A percentile compares a stretch with the other conserved stretches of the same genome.
phyloP scores from a whole-genome alignment of 371 early-diverging fungal species.

The Umbelopsis sp. region DNA sequence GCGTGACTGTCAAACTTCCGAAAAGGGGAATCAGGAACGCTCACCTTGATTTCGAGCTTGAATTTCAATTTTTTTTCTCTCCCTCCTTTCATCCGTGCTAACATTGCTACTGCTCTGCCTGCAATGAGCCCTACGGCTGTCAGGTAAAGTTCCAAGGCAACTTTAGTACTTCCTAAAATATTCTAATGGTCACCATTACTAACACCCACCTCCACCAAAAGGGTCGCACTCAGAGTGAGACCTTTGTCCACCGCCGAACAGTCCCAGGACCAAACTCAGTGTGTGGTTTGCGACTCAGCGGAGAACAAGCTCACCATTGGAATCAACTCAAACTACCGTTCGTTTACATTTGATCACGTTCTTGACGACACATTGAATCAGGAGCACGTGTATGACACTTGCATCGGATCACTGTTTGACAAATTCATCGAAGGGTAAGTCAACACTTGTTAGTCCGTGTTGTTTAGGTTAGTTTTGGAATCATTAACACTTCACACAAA shows the following conservation, averaged over 20 bases:
- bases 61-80: not conserved
- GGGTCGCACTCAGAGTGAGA: slow-evolving; percentile 36
- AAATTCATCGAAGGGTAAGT: slow-evolving; percentile 80
- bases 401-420: slow-evolving; percentile 64
- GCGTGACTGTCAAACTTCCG: not conserved
- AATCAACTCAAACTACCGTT: slow-evolving; percentile 35
- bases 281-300: slow-evolving; percentile 43
- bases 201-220: slow-evolving; percentile 3
- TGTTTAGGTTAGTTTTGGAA: not conserved
- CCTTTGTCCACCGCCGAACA: slow-evolving; percentile 32
- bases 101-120: slow-evolving; percentile 13
- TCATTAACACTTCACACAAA: not conserved
- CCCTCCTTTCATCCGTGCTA: slow-evolving; percentile 3
- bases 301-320: slow-evolving; percentile 50
- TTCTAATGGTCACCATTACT: not conserved
- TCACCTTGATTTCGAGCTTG: no score
- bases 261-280: slow-evolving; percentile 16
- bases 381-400: slow-evolving; percentile 60
- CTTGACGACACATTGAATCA: slow-evolving; percentile 70
- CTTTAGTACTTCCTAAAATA: not conserved
- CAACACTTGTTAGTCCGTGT: not conserved
- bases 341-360: slow-evolving; percentile 79
- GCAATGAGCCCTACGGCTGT: slow-evolving; percentile 18
- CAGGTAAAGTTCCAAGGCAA: not conserved
- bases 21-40: slow-evolving; percentile 8